phyloP scores from a whole-genome alignment of 257 asterid genomes.

The Ehretia macrophylla region DNA sequence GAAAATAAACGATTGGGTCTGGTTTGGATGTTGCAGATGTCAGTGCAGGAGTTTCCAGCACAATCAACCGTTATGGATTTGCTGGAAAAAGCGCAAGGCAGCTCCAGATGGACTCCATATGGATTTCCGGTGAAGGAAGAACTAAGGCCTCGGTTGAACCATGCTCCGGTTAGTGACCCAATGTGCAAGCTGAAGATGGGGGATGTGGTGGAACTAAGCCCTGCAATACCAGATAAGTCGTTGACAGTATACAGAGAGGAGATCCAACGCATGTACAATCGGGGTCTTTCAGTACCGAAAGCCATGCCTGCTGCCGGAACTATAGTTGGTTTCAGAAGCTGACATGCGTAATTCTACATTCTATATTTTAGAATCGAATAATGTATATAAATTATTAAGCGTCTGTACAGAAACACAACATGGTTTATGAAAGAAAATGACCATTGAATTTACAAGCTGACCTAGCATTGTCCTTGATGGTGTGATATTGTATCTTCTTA shows the following conservation, averaged over 20 bases:
- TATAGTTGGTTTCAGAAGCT: slow-evolving; percentile 48
- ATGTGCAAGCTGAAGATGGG: slow-evolving; percentile 84
- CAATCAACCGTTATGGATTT: slow-evolving; percentile 74
- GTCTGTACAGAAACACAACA: background rate
- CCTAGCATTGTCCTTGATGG: too few relatives aligned
- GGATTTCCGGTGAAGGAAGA: slow-evolving; percentile 77
- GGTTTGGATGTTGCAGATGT: slow-evolving; percentile 61
- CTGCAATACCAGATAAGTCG: slow-evolving; percentile 77
- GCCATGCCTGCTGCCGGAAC: slow-evolving; percentile 29
- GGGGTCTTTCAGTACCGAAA: slow-evolving; percentile 35
- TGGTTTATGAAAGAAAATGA: background rate
- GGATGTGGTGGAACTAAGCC: slow-evolving; percentile 86
- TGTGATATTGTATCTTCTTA: too few relatives aligned
- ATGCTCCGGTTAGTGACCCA: slow-evolving; percentile 59
- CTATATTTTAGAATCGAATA: background rate
- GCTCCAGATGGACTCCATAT: slow-evolving; percentile 51
- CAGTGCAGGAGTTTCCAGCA: slow-evolving; percentile 81
- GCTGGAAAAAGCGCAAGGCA: slow-evolving; percentile 55
- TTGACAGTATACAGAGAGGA: slow-evolving; percentile 76
- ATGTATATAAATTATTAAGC: background rate
- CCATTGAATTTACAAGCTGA: too few relatives aligned
- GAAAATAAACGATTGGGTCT: background rate
- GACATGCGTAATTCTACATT: slow-evolving; percentile 15
- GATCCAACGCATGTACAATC: slow-evolving; percentile 87
- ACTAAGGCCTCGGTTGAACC: slow-evolving; percentile 79